Evolutionary conservation across 371 early-diverging fungal genomes (phyloP).

Genomic region (Gilbertella persicaria): DNA sequence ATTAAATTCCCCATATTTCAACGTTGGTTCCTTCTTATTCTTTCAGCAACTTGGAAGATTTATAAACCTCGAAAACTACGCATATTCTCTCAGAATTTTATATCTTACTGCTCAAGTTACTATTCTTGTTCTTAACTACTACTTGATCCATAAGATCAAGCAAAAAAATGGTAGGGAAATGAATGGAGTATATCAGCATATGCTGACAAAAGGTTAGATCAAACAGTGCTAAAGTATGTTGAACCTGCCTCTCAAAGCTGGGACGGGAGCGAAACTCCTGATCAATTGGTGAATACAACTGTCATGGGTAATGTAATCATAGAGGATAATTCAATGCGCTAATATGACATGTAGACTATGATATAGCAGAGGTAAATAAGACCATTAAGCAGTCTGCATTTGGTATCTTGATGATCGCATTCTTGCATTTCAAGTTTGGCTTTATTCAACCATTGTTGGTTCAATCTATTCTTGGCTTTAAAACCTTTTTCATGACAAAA

Average conservation of each 20-base stretch:
- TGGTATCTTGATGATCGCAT: slow-evolving; percentile 66
- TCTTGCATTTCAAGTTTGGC: slow-evolving; percentile 82
- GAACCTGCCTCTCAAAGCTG: slow-evolving; percentile 37
- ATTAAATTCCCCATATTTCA: slow-evolving; percentile 25
- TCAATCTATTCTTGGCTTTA: slow-evolving; percentile 75
- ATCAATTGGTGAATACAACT: slow-evolving; percentile 39
- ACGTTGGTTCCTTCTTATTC: slow-evolving; percentile 35
- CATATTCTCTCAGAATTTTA: slow-evolving; percentile 26
- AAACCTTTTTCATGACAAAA: slow-evolving; percentile 63
- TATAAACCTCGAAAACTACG: slow-evolving; percentile 31
- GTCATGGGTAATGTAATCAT: slow-evolving; percentile 27
- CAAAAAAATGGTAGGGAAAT: slow-evolving; percentile 42
- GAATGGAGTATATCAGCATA: neutral
- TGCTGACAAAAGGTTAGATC: slow-evolving; percentile 18
- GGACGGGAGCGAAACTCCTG: slow-evolving; percentile 36
- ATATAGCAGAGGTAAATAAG: slow-evolving; percentile 73
- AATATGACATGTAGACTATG: slow-evolving; percentile 60
- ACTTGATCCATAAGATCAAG: slow-evolving; percentile 29
- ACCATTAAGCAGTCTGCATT: slow-evolving; percentile 66
- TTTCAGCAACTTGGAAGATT: slow-evolving; percentile 38
- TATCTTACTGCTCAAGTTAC: slow-evolving; percentile 31
- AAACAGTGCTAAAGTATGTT: slow-evolving; percentile 43
- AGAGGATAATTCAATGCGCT: neutral
- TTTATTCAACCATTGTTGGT: slow-evolving; percentile 84
- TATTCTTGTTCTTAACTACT: slow-evolving; percentile 29